Evolutionary conservation across 257 asterid genomes (phyloP).

Genomic region (Nicotiana obtusifolia): DNA sequence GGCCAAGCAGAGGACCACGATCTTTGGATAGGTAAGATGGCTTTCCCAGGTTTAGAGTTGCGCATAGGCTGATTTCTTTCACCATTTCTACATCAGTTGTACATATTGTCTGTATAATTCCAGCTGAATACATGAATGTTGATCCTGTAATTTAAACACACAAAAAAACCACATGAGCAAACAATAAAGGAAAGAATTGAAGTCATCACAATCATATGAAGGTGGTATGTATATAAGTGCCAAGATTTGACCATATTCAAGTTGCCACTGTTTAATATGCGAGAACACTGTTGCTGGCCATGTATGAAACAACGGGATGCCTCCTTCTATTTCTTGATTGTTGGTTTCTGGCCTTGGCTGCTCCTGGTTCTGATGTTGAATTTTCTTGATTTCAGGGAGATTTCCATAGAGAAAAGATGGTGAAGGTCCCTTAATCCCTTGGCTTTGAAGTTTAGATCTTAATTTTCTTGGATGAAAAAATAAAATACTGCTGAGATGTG

Average conservation of each 20-base stretch:
- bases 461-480: slow-evolving; percentile 34
- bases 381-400: slow-evolving; percentile 43
- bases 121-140: slow-evolving; percentile 48
- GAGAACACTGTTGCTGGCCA: slow-evolving; percentile 53
- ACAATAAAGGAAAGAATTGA: background rate
- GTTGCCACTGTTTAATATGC: slow-evolving; percentile 52
- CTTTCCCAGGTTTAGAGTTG: slow-evolving; percentile 54
- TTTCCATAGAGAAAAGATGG: slow-evolving; percentile 54
- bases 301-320: slow-evolving; percentile 21
- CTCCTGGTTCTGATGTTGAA: slow-evolving; percentile 17
- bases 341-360: slow-evolving; percentile 2
- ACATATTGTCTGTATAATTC: slow-evolving; percentile 49
- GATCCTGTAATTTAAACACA: slow-evolving; percentile 39
- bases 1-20: slow-evolving; percentile 61
- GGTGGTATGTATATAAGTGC: background rate
- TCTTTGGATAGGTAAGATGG: slow-evolving; percentile 59
- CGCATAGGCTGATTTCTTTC: slow-evolving; percentile 43
- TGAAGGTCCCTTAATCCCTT: slow-evolving; percentile 60
- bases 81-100: slow-evolving; percentile 43
- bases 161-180: background rate
- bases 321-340: background rate
- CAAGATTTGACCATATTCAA: slow-evolving; percentile 33
- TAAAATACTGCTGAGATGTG: slow-evolving; percentile 18
- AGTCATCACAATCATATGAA: background rate
- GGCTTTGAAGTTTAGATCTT: slow-evolving; percentile 40